These are phyloP conservation scores for Linderina pennispora DNA, from an alignment of 192 early-diverging fungal genomes.

Conservation along the genomic window DNA sequence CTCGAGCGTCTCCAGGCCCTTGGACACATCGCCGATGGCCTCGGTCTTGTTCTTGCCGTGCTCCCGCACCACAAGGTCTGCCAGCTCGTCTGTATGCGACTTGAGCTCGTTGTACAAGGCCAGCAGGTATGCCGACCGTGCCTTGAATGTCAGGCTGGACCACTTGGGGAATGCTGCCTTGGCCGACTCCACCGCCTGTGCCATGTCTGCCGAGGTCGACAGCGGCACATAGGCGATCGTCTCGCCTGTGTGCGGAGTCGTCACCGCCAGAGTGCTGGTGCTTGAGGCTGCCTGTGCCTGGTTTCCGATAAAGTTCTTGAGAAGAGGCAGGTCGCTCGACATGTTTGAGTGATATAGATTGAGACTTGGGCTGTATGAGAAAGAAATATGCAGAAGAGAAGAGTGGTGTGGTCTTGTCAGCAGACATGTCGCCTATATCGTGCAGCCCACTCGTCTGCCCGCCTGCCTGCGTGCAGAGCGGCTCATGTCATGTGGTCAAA, in stretches of 20 bases:
- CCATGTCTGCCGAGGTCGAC: conserved; percentile 52
- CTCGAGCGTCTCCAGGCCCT: conserved; percentile 77
- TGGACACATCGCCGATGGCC: conserved; percentile 64
- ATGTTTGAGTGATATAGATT: too few species aligned
- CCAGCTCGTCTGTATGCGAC: conserved; percentile 59
- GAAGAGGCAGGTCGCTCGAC: not conserved
- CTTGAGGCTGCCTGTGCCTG: not conserved
- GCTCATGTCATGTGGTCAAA: too few species aligned
- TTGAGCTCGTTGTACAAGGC: conserved; percentile 52
- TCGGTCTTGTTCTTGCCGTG: conserved; percentile 76
- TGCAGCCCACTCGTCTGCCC: too few species aligned
- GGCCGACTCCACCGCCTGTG: conserved; percentile 54
- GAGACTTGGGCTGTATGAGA: too few species aligned
- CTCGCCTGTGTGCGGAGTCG: conserved; percentile 56
- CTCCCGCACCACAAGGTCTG: conserved; percentile 64
- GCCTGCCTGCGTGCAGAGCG: too few species aligned
- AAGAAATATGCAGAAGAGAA: not conserved
- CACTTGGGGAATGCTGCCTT: conserved; percentile 51
- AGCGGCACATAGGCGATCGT: conserved; percentile 62
- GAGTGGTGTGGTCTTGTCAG: too few species aligned
- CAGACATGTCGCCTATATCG: too few species aligned
- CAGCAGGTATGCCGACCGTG: conserved; percentile 58
- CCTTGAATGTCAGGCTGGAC: conserved; percentile 62
- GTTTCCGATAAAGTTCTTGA: conserved; percentile 37
- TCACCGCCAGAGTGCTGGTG: conserved; percentile 46